Percentiles rank a stretch among this genome's conserved stretches.
phyloP scores from a whole-genome alignment of 2,329 filamentous ascomycete species.

The Neonectria ditissima region DNA sequence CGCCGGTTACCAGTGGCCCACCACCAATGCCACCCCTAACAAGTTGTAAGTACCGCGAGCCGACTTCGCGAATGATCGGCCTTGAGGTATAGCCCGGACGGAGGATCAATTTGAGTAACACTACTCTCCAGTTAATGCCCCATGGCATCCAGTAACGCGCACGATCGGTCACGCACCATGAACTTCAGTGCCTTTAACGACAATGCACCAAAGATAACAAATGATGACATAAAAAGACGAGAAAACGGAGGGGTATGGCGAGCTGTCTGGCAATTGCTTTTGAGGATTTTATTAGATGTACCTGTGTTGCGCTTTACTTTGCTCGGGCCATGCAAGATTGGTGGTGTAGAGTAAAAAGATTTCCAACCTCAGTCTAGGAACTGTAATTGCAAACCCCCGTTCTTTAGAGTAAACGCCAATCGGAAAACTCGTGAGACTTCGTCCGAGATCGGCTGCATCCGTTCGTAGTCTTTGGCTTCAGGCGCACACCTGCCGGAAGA shows the following conservation, averaged over 20 bases:
- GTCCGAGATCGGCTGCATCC: not conserved
- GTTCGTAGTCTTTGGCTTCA: not conserved
- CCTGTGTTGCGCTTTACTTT: slow-evolving; percentile 33
- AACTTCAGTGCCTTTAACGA: slow-evolving; percentile 31
- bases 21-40: slow-evolving; percentile 77
- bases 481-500: not conserved
- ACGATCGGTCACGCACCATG: slow-evolving; percentile 40
- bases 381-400: slow-evolving; percentile 10
- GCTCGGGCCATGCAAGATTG: slow-evolving; percentile 33
- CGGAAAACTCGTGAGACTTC: not conserved
- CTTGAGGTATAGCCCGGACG: slow-evolving; percentile 19
- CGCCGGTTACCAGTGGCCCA: slow-evolving; percentile 94
- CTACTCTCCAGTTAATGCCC: slow-evolving; percentile 41
- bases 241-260: slow-evolving; percentile 33
- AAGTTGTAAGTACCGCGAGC: slow-evolving; percentile 75
- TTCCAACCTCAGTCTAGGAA: slow-evolving; percentile 31
- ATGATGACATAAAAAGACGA: slow-evolving; percentile 34
- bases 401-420: not conserved
- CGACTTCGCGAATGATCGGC: slow-evolving; percentile 28
- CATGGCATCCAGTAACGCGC: slow-evolving; percentile 30
- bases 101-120: slow-evolving; percentile 34
- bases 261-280: slow-evolving; percentile 39
- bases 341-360: slow-evolving; percentile 35
- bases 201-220: slow-evolving; percentile 34
- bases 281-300: slow-evolving; percentile 37